Evolutionary conservation across 306 rosid species (phyloP), one percentile per base, ranked within the genome.

Genomic region (Clitoria ternatea): DNA sequence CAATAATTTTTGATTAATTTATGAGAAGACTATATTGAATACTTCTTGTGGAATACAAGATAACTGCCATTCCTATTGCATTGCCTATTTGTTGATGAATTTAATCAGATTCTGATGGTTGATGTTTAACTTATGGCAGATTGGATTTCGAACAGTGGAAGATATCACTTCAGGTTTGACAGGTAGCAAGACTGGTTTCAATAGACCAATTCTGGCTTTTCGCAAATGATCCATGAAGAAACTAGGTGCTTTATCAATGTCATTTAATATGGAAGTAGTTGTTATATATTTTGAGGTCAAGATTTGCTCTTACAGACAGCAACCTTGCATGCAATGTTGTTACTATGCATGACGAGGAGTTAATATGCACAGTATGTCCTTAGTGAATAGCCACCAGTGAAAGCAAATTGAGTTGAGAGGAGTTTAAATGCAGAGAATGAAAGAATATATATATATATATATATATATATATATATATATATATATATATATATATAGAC

Each of bases 121-220:
- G 64, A 65, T 63, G 39, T 69, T 61, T n/a, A 14, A 61, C 69
- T 7, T 27, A 70, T 74, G 59, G 55, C 85, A 90, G 96, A 86
- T 90, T 79, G 96, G 98, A 62, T 92, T 92, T 71, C 80, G 88
- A 77, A 82, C 77, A 8, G 96, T 90, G 17, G 89, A 84, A 80
- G 87, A 83, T 64, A 39, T 90, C 57, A 85, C 87, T 73, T 60
- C 89, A 35, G 80, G 82, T 39, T 73, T 88, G 80, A 65, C 86
- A 2, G 81, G 79, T 63, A 75, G 84, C 85, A 92, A 78, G 68
- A 52, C 83, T n/a, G 98, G 98, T 78, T 92, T 92, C 85, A 80
- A 92, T 66, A 82, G 98, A 54, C 95, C 96, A 11, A 89, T 92
- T 78, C 69, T 89, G 77, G 90, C 84, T 75, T 92, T 89, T 75